Evolutionary conservation across 371 early-diverging fungal genomes (phyloP), one percentile per base, ranked within the genome.

Genomic region (Mortierella sp.): DNA sequence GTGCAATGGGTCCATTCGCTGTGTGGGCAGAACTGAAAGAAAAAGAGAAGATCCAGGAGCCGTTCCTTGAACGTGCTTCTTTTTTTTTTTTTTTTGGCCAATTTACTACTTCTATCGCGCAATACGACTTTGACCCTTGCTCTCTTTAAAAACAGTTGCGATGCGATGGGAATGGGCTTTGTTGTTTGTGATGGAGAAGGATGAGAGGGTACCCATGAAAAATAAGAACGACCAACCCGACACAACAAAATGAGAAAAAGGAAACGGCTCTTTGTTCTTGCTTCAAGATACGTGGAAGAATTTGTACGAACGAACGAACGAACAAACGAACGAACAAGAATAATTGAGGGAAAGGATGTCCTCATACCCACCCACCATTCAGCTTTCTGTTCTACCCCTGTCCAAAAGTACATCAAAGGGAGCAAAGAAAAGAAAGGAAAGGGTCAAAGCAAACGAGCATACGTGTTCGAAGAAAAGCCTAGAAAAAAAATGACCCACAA

Each of bases 191-290:
- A 8, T 64, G 19, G 10, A 34, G 19, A 5, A n/a, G n/a, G n/a
- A n/a, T n/a, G n/a, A n/a, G n/a, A n/a, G n/a, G 43, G 37, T 67
- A 67, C 67, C 67, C 67, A 21, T 67, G 67, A 67, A 67, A 64
- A 61, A 61, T 19, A 34, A 55, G 0, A 67, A 67, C 67, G 67
- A 67, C 24, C 21, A 21, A 40, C 37, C 37, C 67, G 34, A 24
- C 4, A 21, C 67, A 67, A 54, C 9, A 13, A 28, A 28, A 26
- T 6, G 26, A 57, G 10, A 26, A 28, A 11, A 28, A 34, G 31
- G 31, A 61, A 31, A 5, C 6, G 3, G 16, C 28, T 61, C 28
- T 61, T 61, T 31, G 14, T 61, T 34, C 6, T 16, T 50, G 16
- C 1, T 50, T 3, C 50, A 14, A 67, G 21, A 40, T 31, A 34